Evolutionary conservation across 805 yeast species (phyloP), one percentile per base, ranked within the genome.

Genomic region (Debaryomyces hansenii): DNA sequence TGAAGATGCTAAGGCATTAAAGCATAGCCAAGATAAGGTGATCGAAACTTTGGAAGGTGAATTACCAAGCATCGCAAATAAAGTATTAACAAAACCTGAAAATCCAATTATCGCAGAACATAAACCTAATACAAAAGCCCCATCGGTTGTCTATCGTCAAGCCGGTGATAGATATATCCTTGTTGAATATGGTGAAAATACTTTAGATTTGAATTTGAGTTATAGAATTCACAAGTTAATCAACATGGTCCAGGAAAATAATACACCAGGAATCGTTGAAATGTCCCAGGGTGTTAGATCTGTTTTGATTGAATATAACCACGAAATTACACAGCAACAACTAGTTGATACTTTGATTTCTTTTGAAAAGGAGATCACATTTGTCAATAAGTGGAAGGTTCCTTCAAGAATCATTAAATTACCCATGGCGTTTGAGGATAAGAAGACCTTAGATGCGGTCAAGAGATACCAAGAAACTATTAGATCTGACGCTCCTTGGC

Each of bases 221-320:
- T 92, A 91, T 75, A 79, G 97, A 58, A 88, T 94, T 46, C 87
- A 89, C 66, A 82, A 85, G 58, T 78, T 92, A 63, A 87, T 87
- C 45, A 87, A 85, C 53, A 75, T 82, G 76, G 95, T 89, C 36
- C 70, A 74, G 39, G 72, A 73, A 20, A 78, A 83, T 54, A 74
- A 81, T 48, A 85, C 96, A 24, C 65, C 71, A 44, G 98, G 97
- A 46, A 85, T 92, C 48, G 81, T 89, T 48, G 98, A 94, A 68
- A 89, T 94, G 96, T 90, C 97, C 1, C 96, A 88, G 56, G 98
- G 98, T 72, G 98, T 94, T 28, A 79, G 98, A 61, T 91, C 98
- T 4, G 96, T 94, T 28, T 77, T 92, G 62, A 80, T 92, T 61
- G 96, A 92, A 67, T 94, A 72, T 63, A 84, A 89, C 62, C 88